Evolutionary conservation across 306 rosid species (phyloP).

Genomic region (Pueraria montana): DNA sequence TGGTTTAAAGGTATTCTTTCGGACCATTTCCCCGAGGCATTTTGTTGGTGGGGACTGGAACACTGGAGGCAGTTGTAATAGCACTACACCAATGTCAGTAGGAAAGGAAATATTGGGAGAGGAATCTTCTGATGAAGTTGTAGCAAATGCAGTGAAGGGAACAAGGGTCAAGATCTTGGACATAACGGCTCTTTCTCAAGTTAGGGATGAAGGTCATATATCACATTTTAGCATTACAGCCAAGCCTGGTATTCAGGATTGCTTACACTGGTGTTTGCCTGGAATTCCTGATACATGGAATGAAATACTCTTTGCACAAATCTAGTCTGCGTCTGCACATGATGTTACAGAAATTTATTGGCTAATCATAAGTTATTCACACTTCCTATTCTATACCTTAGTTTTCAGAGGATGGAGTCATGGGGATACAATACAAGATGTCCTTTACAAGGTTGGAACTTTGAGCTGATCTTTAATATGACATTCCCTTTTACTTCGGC

Average conservation of each 20-base stretch:
- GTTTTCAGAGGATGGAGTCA: constrained; percentile 39
- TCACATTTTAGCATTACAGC: constrained; percentile 76
- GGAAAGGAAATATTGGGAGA: constrained; percentile 81
- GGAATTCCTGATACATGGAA: constrained; percentile 99
- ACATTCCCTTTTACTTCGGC: not conserved
- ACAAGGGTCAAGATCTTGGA: constrained; percentile 90
- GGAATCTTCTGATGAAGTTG: constrained; percentile 72
- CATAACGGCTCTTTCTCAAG: constrained; percentile 82
- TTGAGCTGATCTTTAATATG: constrained; percentile 37
- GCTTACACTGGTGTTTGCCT: constrained; percentile 98
- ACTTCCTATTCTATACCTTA: constrained; percentile 6
- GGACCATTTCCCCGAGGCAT: constrained; percentile 93
- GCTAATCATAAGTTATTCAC: constrained; percentile 21
- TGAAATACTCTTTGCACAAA: constrained; percentile 83
- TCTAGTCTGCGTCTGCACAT: constrained; percentile 64
- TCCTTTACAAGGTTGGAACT: constrained; percentile 1
- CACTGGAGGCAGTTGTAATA: constrained; percentile 96
- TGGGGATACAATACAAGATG: constrained; percentile 31
- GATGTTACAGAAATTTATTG: constrained; percentile 22
- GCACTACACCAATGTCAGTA: constrained; percentile 88
- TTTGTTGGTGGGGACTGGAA: constrained; percentile 98
- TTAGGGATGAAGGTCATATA: constrained; percentile 95
- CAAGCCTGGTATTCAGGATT: constrained; percentile 79
- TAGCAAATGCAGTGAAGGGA: constrained; percentile 84
- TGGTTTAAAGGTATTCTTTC: constrained; percentile 73